These are phyloP conservation scores for Medicago truncatula DNA, from an alignment of 306 rosid genomes.

Conservation along the genomic window MtrunA17r5.0-ANR NC_053046.1:34883001-34883500, in stretches of 20 bases:
- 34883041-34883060: neutral
- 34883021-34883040: no score
- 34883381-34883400: no score
- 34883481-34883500: no score
- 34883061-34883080: slow-evolving; percentile 16
- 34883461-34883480: no score
- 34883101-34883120: neutral
- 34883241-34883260: neutral
- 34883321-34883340: slow-evolving; percentile 39
- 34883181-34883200: neutral
- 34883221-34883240: neutral
- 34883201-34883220: neutral
- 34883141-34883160: neutral
- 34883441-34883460: no score
- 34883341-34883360: no score
- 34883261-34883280: slow-evolving; percentile 6
- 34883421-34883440: no score
- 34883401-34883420: no score
- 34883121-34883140: slow-evolving; percentile 3
- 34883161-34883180: slow-evolving; percentile 3
- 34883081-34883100: neutral
- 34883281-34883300: neutral
- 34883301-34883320: neutral
- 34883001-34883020: no score
- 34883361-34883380: no score